Conservation (phyloP, 73 alveolate species). For the Symbiodinium pilosum region DNA sequence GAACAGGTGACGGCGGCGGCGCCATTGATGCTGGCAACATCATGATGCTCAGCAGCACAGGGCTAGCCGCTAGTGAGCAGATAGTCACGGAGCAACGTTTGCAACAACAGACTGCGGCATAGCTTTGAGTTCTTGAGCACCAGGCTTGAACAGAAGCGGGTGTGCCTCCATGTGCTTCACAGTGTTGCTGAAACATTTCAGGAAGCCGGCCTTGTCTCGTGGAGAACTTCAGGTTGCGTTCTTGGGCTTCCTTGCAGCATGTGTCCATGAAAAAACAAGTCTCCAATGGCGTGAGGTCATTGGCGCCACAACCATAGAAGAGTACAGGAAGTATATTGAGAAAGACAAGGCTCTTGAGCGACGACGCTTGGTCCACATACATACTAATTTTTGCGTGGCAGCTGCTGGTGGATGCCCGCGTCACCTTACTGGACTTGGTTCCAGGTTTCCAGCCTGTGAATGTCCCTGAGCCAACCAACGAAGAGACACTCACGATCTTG, state of each 20-base stretch:
- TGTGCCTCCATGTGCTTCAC: too few relatives aligned
- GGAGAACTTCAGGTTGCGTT: conserved; percentile 62
- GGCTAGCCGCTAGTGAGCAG: neutral
- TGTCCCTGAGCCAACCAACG: conserved; percentile 88
- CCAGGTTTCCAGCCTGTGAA: conserved; percentile 90
- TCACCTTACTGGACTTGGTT: neutral
- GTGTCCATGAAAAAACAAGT: neutral
- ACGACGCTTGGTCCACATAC: neutral
- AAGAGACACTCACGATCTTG: conserved; percentile 68
- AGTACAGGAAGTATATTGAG: conserved; percentile 92
- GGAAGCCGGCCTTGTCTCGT: conserved; percentile 92
- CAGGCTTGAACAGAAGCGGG: too few relatives aligned
- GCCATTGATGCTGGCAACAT: conserved; percentile 94
- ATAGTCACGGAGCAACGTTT: neutral
- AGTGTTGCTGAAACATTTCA: too few relatives aligned
- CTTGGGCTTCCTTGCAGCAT: neutral
- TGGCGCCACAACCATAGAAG: conserved; percentile 92
- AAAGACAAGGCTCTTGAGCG: conserved; percentile 91
- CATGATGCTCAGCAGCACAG: conserved; percentile 1
- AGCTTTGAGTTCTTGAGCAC: neutral
- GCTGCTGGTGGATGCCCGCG: too few relatives aligned
- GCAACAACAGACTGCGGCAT: neutral
- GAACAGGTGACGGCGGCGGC: conserved; percentile 92
- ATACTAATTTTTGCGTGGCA: too few relatives aligned
- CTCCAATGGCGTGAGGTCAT: conserved; percentile 25